Percentiles rank a stretch among this genome's conserved stretches.
phyloP scores from a whole-genome alignment of 192 early-diverging fungal species.

The Endogone sp. region DNA sequence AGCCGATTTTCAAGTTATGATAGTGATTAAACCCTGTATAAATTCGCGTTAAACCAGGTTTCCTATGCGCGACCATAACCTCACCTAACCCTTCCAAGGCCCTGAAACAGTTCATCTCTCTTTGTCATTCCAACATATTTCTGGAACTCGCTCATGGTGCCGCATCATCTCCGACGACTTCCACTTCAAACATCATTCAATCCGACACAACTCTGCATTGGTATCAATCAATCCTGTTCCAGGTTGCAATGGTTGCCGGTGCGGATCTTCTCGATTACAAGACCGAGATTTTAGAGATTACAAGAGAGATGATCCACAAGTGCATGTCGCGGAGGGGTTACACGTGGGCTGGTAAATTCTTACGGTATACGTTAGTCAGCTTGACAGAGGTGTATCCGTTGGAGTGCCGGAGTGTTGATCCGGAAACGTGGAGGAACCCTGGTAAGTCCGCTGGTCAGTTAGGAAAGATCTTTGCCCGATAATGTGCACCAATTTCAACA shows the following conservation, averaged over 20 bases:
- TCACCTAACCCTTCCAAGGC: conserved; percentile 38
- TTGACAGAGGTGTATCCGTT: conserved; percentile 51
- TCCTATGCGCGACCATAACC: conserved; percentile 37
- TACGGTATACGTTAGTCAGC: conserved; percentile 41
- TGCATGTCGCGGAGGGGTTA: conserved; percentile 63
- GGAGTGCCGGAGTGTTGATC: conserved; percentile 51
- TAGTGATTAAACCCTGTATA: no score
- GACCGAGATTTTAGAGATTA: conserved; percentile 41
- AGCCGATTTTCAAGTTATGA: no score
- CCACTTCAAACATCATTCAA: conserved; percentile 34
- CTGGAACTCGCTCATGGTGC: conserved; percentile 67
- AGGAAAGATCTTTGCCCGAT: no score
- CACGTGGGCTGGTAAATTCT: conserved; percentile 65
- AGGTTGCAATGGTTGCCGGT: conserved; percentile 45
- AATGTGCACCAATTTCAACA: neutral
- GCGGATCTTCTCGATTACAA: conserved; percentile 44
- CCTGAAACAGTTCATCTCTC: conserved; percentile 52
- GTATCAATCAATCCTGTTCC: conserved; percentile 67
- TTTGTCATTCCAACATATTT: conserved; percentile 51
- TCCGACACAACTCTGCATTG: conserved; percentile 74
- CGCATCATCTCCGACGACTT: conserved; percentile 39
- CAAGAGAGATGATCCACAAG: conserved; percentile 40
- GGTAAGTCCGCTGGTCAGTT: neutral
- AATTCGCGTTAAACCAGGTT: conserved; percentile 5
- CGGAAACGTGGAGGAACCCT: conserved; percentile 49